Evolutionary conservation across 352 stramenopile genomes (phyloP).

Genomic region (Phytophthora hybrid): DNA sequence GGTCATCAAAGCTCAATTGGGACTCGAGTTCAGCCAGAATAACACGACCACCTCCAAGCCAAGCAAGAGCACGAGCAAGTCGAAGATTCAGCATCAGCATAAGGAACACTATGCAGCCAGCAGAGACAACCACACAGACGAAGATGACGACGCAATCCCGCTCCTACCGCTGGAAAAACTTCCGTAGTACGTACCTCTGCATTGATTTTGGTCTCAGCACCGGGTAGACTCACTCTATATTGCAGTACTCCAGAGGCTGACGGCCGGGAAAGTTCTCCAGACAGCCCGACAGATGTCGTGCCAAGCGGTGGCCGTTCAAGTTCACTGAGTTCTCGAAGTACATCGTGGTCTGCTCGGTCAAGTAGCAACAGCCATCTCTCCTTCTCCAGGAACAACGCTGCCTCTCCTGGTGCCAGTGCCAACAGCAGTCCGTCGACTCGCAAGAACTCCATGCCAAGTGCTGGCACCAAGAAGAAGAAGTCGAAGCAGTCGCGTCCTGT

Average conservation of each 20-base stretch:
- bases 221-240: slow-evolving; percentile 8
- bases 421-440: slow-evolving; percentile 26
- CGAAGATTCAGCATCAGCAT: slow-evolving; percentile 32
- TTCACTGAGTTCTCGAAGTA: slow-evolving; percentile 24
- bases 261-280: slow-evolving; percentile 23
- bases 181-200: slow-evolving; percentile 39
- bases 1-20: slow-evolving; percentile 78
- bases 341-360: slow-evolving; percentile 22
- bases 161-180: slow-evolving; percentile 64
- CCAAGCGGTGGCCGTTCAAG: slow-evolving; percentile 21
- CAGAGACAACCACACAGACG: slow-evolving; percentile 54
- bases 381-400: slow-evolving; percentile 35
- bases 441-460: slow-evolving; percentile 21
- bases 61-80: slow-evolving; percentile 25
- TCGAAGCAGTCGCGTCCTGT: slow-evolving; percentile 28
- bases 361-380: slow-evolving; percentile 21
- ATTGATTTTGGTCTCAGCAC: no score
- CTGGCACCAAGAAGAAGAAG: slow-evolving; percentile 37
- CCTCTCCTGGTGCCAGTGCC: slow-evolving; percentile 17
- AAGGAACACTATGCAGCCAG: slow-evolving; percentile 28
- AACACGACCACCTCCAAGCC: slow-evolving; percentile 9
- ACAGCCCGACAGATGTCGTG: slow-evolving; percentile 14
- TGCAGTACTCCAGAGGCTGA: slow-evolving; percentile 36
- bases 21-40: slow-evolving; percentile 55
- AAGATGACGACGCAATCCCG: slow-evolving; percentile 68